A percentile compares a stretch with the other conserved stretches of the same genome.
Conservation (phyloP, 768 basidiomycete genomes). For the Tricholomella constricta region DNA sequence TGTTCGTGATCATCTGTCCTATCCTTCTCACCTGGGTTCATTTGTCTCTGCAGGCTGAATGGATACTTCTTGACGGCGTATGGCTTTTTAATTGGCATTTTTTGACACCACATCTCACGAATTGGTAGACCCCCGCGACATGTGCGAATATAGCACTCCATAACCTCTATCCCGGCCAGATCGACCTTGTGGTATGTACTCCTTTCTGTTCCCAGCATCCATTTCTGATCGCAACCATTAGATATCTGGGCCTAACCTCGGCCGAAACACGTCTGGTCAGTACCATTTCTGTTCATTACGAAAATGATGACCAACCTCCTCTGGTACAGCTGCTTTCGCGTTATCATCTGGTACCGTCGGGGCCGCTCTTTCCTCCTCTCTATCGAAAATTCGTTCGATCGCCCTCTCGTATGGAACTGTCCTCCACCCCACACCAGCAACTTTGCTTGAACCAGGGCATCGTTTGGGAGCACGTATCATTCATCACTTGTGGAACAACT, state of each 20-base stretch:
- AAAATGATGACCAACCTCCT: slow-evolving; percentile 11
- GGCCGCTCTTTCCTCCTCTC: slow-evolving; percentile 79
- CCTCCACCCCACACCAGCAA: slow-evolving; percentile 61
- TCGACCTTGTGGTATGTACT: slow-evolving; percentile 81
- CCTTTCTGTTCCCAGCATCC: not conserved
- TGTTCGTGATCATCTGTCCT: slow-evolving; percentile 31
- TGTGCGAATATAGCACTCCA: slow-evolving; percentile 90
- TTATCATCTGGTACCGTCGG: slow-evolving; percentile 93
- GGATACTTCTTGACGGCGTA: slow-evolving; percentile 89
- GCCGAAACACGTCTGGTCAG: slow-evolving; percentile 80
- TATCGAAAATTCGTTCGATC: slow-evolving; percentile 73
- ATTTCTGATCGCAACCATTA: slow-evolving; percentile 25
- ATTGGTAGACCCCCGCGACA: slow-evolving; percentile 80
- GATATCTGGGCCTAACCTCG: slow-evolving; percentile 87
- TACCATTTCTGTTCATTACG: slow-evolving; percentile 6
- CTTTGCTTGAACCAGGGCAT: slow-evolving; percentile 72
- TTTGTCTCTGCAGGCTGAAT: slow-evolving; percentile 56
- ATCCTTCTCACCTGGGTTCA: not conserved
- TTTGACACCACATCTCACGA: slow-evolving; percentile 6
- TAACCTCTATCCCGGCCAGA: slow-evolving; percentile 81
- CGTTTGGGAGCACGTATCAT: slow-evolving; percentile 67
- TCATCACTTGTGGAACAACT: slow-evolving; percentile 76
- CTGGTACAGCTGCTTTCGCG: slow-evolving; percentile 69
- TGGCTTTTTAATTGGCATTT: slow-evolving; percentile 19
- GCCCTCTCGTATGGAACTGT: slow-evolving; percentile 90